Evolutionary conservation across 169 alveolate species (phyloP).

Genomic region (Blepharisma undulans): DNA sequence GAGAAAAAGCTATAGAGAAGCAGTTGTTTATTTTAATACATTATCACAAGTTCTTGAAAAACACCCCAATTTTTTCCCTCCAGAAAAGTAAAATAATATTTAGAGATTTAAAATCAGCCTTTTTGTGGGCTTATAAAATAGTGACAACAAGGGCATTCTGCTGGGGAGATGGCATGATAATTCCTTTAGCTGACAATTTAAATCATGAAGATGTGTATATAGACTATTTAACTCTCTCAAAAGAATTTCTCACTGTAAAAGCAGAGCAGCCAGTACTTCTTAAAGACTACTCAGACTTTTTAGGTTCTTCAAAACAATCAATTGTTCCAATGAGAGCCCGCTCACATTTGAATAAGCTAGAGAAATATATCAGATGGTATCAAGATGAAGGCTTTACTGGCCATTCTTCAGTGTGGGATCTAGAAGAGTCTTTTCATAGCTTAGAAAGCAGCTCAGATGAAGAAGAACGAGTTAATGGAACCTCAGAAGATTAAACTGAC

Average conservation of each 20-base stretch:
- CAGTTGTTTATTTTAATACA: neutral
- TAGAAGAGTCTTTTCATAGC: neutral
- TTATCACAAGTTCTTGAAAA: neutral
- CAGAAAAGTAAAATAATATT: neutral
- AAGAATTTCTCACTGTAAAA: neutral
- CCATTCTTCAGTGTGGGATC: constrained; percentile 16
- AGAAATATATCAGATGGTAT: constrained; percentile 1
- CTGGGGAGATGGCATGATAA: constrained; percentile 29
- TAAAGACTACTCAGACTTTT: constrained; percentile 25
- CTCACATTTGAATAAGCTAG: constrained; percentile 19
- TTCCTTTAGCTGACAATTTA: constrained; percentile 40
- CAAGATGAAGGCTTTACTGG: neutral
- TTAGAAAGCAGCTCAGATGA: constrained; percentile 35
- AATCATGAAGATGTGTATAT: constrained; percentile 39
- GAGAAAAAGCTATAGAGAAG: neutral
- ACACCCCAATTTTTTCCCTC: constrained; percentile 30
- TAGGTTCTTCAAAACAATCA: neutral
- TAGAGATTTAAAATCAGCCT: neutral
- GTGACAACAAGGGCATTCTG: constrained; percentile 18
- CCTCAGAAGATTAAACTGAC: neutral
- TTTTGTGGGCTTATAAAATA: constrained; percentile 38
- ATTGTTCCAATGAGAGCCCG: neutral
- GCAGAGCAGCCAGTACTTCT: neutral
- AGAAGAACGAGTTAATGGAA: neutral
- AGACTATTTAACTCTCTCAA: constrained; percentile 8